phyloP scores from a whole-genome alignment of 129 eudicot species.

The Saposhnikovia divaricata region DNA sequence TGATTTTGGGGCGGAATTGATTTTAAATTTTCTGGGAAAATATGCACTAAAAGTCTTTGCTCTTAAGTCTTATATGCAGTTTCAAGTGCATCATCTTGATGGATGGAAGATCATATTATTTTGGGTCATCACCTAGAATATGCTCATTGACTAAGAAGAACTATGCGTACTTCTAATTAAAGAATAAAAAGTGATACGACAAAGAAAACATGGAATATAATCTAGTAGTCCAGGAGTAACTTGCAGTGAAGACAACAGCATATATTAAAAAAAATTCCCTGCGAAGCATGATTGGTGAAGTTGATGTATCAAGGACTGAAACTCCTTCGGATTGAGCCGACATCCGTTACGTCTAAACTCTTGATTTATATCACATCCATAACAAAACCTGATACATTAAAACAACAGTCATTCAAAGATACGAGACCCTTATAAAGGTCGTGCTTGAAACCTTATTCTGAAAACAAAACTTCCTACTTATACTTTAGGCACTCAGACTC shows the following conservation, averaged over 20 bases:
- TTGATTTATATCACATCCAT: neutral
- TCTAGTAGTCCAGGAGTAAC: neutral
- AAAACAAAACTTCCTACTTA: conserved; percentile 2
- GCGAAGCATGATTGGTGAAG: neutral
- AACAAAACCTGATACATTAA: neutral
- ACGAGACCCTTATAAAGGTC: neutral
- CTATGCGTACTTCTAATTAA: neutral
- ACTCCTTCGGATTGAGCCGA: too few species aligned
- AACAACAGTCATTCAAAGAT: neutral
- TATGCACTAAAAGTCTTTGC: neutral
- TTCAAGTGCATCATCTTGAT: neutral
- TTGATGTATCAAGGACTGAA: neutral
- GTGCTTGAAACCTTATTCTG: neutral
- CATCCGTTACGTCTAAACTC: too few species aligned
- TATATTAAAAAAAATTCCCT: neutral
- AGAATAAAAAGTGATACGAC: neutral
- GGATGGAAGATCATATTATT: neutral
- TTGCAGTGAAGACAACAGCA: neutral
- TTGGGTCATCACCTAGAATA: neutral
- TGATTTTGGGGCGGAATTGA: neutral
- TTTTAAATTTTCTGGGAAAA: neutral
- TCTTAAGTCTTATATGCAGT: neutral
- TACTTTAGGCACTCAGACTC: conserved; percentile 9
- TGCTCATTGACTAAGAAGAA: neutral
- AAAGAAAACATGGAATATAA: neutral